Conservation (phyloP, 2,329 filamentous ascomycete genomes). For the Basipetospora sp. region DNA sequence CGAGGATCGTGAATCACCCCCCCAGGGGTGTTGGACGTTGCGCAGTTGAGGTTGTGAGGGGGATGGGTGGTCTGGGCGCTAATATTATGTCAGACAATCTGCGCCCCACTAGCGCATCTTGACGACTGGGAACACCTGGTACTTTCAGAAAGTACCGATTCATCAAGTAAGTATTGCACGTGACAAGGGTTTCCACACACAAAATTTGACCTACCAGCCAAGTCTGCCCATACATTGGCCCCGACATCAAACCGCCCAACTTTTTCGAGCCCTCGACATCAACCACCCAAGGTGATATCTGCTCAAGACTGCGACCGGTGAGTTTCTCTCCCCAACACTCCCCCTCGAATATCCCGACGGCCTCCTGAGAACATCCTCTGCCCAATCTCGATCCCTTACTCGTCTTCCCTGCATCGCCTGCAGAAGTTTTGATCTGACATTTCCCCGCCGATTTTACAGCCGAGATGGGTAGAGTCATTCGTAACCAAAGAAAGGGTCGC, state of each 20-base stretch:
- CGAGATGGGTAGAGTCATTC: constrained; percentile 45
- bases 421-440: constrained; percentile 9
- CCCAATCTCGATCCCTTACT: too few relatives aligned
- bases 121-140: too few relatives aligned
- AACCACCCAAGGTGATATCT: constrained; percentile 7
- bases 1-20: too few relatives aligned
- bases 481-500: constrained; percentile 50
- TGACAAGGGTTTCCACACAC: constrained; percentile 7
- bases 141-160: too few relatives aligned
- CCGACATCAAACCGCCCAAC: constrained; percentile 2
- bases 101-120: too few relatives aligned
- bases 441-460: constrained; percentile 8
- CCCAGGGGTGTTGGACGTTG: too few relatives aligned
- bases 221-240: constrained; percentile 4
- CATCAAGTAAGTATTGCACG: too few relatives aligned
- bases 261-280: constrained; percentile 6
- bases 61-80: too few relatives aligned
- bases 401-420: neutral
- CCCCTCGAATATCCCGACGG: too few relatives aligned
- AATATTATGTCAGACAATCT: too few relatives aligned
- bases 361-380: too few relatives aligned
- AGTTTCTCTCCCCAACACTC: neutral
- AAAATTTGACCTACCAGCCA: neutral
- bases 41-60: too few relatives aligned
- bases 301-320: constrained; percentile 5